Conservation (phyloP, 176 grass and related monocot genomes). For the Bonia amplexicaulis region DNA sequence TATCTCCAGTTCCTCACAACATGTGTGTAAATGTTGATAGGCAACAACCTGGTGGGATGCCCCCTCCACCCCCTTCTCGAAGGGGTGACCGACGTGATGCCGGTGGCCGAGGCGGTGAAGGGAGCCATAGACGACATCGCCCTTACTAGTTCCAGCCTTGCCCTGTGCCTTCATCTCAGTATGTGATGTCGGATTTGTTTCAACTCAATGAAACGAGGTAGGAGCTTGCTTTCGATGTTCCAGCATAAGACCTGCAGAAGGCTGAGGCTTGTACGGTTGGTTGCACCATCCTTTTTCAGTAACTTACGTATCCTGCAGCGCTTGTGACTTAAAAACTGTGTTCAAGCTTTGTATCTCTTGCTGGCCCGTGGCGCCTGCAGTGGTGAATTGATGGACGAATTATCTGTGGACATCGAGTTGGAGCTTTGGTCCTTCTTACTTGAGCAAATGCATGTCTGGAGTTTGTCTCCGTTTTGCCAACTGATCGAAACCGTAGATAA, state of each 20-base stretch:
- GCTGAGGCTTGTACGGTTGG: not conserved
- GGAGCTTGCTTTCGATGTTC: constrained; percentile 3
- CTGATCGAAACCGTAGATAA: too few species aligned
- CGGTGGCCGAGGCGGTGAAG: constrained; percentile 38
- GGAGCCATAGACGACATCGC: constrained; percentile 55
- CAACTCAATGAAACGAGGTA: constrained; percentile 19
- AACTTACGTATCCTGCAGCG: not conserved
- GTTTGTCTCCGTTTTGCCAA: not conserved
- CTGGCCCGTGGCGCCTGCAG: not conserved
- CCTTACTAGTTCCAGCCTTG: constrained; percentile 52
- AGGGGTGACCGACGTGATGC: constrained; percentile 63
- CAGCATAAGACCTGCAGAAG: constrained; percentile 14
- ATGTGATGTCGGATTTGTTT: not conserved
- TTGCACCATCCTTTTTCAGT: not conserved
- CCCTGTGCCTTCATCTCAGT: not conserved
- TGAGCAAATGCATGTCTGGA: not conserved
- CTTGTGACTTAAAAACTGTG: not conserved
- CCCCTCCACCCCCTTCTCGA: constrained; percentile 38
- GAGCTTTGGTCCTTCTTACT: not conserved
- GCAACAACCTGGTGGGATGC: constrained; percentile 75
- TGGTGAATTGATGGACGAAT: not conserved
- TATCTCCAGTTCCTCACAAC: not conserved
- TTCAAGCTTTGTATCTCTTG: not conserved
- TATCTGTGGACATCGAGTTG: not conserved
- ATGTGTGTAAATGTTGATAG: constrained; percentile 29